Base-by-base conservation (phyloP, 495 filamentous ascomycete genomes). In the Podospora appendiculata region DNA sequence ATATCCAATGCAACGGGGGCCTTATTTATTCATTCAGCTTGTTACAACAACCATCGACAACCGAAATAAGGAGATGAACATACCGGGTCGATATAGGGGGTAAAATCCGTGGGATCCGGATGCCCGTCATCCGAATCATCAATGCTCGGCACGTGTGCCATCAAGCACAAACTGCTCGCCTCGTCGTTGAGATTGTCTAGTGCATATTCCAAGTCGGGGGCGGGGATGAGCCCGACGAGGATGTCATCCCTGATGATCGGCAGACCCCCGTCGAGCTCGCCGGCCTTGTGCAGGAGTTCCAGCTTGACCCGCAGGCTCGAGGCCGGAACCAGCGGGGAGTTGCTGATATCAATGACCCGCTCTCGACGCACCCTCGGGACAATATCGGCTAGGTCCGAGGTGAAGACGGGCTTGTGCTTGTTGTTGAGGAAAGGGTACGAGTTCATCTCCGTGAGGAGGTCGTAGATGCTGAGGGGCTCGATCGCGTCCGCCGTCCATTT, bases 401-500 rank as follows among this genome's bases (percentile, higher is more conserved):
- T 94, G 67, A 95, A 93, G 25, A 92, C 73, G 5, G 90, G 88
- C 45, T 92, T 89, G 47, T 89, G 79, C 61, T 97, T 98, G 70
- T 90, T 95, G 70, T 95, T 89, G 32, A 98, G 80, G 70, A 90
- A 94, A 1, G 93, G 93, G 57, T 97, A 98, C 9, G 89, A 87
- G 67, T 98, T 97, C 84, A 98, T 89, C 58, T 95, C 89, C 0
- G 91, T 96, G 32, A 98, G 76, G 13, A 98, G 77, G 64, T 97
- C 91, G 58, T 98, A 98, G 53, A 98, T 97, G 66, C 88, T 94
- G 39, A 89, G 78, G 43, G 93, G 93, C 65, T 98, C 93, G 39
- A 98, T 77, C 8, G 92, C 92, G 66, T 97, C 93, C 0, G 93
- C 93, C 0, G 92, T 96, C 93, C 93, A 98, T 69, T 98, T 98